Evolutionary conservation across 1,284 basidiomycete genomes (phyloP).

Genomic region (Puccinia triticina): DNA sequence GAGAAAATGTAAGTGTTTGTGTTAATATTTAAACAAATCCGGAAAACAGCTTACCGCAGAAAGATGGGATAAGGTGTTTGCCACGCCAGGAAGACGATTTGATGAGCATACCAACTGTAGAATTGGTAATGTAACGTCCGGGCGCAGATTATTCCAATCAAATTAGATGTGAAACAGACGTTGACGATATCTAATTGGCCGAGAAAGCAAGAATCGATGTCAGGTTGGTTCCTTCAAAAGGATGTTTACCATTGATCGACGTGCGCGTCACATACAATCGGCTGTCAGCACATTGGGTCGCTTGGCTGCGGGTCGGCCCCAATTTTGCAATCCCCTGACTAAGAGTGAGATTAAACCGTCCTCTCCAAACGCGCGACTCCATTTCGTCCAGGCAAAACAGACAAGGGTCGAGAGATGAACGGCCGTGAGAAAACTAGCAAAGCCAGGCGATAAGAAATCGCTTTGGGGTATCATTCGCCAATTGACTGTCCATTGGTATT

Average conservation of each 20-base stretch:
- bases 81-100: slow-evolving; percentile 83
- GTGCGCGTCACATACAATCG: slow-evolving; percentile 6
- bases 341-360: slow-evolving; percentile 70
- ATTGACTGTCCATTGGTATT: slow-evolving; percentile 97
- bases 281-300: slow-evolving; percentile 15
- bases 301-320: slow-evolving; percentile 57
- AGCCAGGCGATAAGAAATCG: slow-evolving; percentile 70
- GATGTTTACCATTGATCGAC: neutral
- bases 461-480: slow-evolving; percentile 84
- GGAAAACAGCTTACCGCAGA: slow-evolving; percentile 66
- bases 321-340: slow-evolving; percentile 66
- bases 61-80: slow-evolving; percentile 69
- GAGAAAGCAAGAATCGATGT: neutral
- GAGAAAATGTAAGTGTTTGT: slow-evolving; percentile 25
- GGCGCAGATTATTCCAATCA: slow-evolving; percentile 88
- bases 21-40: neutral
- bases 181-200: slow-evolving; percentile 71
- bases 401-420: slow-evolving; percentile 70
- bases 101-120: slow-evolving; percentile 95
- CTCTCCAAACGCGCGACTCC: slow-evolving; percentile 67
- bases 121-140: slow-evolving; percentile 99
- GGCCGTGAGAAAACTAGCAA: slow-evolving; percentile 70
- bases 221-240: neutral
- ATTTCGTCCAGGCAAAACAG: slow-evolving; percentile 69
- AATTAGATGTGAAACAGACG: slow-evolving; percentile 83